phyloP scores from a whole-genome alignment of 345 rosid genomes.

The Eucalyptus sp. region DNA sequence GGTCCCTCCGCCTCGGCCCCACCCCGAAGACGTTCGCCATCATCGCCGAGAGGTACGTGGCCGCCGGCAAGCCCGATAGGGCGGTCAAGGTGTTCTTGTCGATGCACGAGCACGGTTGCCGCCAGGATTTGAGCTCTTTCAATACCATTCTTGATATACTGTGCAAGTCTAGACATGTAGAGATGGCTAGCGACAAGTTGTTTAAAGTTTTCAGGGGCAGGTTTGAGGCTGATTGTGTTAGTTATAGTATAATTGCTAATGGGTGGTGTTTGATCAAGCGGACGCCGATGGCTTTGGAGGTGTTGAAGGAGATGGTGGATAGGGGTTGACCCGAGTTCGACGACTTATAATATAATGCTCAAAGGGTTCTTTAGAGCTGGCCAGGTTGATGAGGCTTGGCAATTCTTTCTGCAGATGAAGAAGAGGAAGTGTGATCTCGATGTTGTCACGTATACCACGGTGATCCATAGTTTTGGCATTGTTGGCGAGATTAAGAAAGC shows the following conservation, averaged over 20 bases:
- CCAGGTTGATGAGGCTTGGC: too few relatives aligned
- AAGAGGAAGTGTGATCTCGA: too few relatives aligned
- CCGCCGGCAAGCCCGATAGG: slow-evolving; percentile 66
- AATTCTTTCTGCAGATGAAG: too few relatives aligned
- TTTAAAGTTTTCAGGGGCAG: slow-evolving; percentile 43
- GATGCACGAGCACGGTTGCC: slow-evolving; percentile 75
- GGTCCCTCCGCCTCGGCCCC: slow-evolving; percentile 51
- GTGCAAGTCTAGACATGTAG: slow-evolving; percentile 60
- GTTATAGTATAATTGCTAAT: slow-evolving; percentile 65
- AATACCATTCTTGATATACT: slow-evolving; percentile 74
- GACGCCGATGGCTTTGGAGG: too few relatives aligned
- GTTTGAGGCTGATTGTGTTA: slow-evolving; percentile 44
- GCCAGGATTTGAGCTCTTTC: slow-evolving; percentile 61
- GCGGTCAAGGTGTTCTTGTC: slow-evolving; percentile 63
- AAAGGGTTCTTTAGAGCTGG: too few relatives aligned
- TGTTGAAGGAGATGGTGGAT: too few relatives aligned
- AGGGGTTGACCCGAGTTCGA: too few relatives aligned
- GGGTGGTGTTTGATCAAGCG: slow-evolving; percentile 92
- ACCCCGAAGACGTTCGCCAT: slow-evolving; percentile 60
- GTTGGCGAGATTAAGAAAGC: slow-evolving; percentile 59
- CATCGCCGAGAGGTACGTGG: slow-evolving; percentile 62
- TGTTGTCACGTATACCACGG: too few relatives aligned
- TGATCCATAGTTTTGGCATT: slow-evolving; percentile 36
- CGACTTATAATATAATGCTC: too few relatives aligned
- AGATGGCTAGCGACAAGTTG: slow-evolving; percentile 55